Percentiles rank a stretch among this genome's conserved stretches.
phyloP scores from a whole-genome alignment of 2,329 filamentous ascomycete species.

The Chaetomium sp. region DNA sequence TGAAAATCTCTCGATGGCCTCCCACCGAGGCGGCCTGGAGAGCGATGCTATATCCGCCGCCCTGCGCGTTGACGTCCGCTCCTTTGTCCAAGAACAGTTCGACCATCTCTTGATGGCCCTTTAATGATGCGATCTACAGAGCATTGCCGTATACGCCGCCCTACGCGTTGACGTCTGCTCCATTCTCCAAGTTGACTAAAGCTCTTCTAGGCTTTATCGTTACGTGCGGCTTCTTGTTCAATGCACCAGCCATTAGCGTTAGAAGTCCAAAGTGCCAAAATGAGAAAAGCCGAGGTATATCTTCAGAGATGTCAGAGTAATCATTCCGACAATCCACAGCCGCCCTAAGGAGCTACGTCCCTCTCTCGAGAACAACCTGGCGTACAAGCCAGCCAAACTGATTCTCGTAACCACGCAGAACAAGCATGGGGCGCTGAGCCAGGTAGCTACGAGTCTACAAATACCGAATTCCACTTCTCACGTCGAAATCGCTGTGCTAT shows the following conservation, averaged over 20 bases:
- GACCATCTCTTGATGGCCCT: too few species aligned
- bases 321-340: conserved; percentile 88
- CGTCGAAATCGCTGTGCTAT: conserved; percentile 62
- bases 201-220: conserved; percentile 65
- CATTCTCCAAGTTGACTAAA: conserved; percentile 18
- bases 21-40: too few species aligned
- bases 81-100: too few species aligned
- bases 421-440: conserved; percentile 62
- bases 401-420: conserved; percentile 83
- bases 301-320: conserved; percentile 80
- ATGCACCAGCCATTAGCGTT: conserved; percentile 76
- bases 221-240: conserved; percentile 84
- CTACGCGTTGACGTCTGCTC: too few species aligned
- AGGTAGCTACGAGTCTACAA: conserved; percentile 55
- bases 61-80: too few species aligned
- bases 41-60: too few species aligned
- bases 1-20: too few species aligned
- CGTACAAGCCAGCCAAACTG: conserved; percentile 62
- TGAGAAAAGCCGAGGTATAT: conserved; percentile 75
- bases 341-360: conserved; percentile 75
- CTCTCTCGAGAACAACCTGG: conserved; percentile 71
- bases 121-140: too few species aligned
- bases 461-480: conserved; percentile 32
- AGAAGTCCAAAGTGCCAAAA: conserved; percentile 70
- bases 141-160: too few species aligned